A percentile compares a stretch with the other conserved stretches of the same genome.
Conservation (phyloP, 1,139 yeast genomes). For the Suhomyces kunorum region DNA sequence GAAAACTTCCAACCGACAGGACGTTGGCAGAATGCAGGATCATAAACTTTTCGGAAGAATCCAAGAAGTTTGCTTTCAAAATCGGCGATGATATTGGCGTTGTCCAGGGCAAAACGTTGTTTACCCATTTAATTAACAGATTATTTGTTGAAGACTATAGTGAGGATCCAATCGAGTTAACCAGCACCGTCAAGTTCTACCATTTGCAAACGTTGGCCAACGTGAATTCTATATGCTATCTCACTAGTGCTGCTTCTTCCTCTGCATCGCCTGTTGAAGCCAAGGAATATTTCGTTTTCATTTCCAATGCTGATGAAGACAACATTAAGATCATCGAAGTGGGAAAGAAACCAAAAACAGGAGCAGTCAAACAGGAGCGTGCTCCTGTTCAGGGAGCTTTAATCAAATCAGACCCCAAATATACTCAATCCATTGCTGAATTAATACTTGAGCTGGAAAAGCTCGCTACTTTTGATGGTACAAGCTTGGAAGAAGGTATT, state of each 20-base stretch:
- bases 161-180: neutral
- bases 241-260: neutral
- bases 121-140: neutral
- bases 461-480: neutral
- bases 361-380: neutral
- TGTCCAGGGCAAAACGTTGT: neutral
- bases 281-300: neutral
- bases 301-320: neutral
- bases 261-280: neutral
- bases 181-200: neutral
- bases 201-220: neutral
- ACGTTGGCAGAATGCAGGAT: neutral
- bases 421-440: neutral
- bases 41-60: constrained; percentile 1
- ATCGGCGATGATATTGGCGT: neutral
- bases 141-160: neutral
- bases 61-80: neutral
- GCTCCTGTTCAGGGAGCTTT: neutral
- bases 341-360: neutral
- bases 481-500: neutral
- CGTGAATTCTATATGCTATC: neutral
- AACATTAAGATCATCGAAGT: constrained; percentile 2
- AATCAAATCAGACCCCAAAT: neutral
- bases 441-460: neutral
- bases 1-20: neutral